Base-by-base conservation (phyloP, 176 grass and related monocot species). In the Chloris gayana region DNA sequence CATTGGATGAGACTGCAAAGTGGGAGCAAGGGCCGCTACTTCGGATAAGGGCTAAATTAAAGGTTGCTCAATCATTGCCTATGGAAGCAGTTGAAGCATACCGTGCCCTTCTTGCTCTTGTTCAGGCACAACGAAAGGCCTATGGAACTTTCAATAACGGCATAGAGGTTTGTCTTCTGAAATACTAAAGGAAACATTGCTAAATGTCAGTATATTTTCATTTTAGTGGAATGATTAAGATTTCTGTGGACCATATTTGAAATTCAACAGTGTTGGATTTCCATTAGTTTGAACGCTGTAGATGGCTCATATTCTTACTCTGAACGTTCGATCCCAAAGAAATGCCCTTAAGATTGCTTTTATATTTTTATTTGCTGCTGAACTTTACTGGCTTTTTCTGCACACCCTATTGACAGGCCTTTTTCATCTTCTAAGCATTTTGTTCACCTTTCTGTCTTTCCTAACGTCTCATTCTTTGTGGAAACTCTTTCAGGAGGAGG, bases 21-120 rank as follows among this genome's bases (percentile, higher is more conserved):
- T 99, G 96, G 96, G 92, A 95, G 32, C 96, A 99, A 87, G 96
- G 96, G 5, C 76, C 90, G 32, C 57, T 99, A 63, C 87, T 99
- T 46, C 93, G 92, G 82, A 82, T 99, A 80, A 95, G 68, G 73
- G 92, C 96, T 75, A 91, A 99, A 78, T 46, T 99, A 73, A 99
- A 99, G 81, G 87, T 93, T 53, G 91, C 87, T 56, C 92, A 90
- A 64, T 91, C 90, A 33, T 76, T 88, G 32, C 96, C 84, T 3
- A 71, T 91, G 82, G 93, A 99, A 91, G 96, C 92, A 66, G 84
- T 91, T 37, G 96, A 91, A 84, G 82, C 88, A 84, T 95, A 93
- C 65, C 88, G 93, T 63, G 38, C 84, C 50, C 85, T 99, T 62
- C 93, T 99, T 84, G 96, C 92, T 19, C 92, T 99, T 85, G 91